Conservation (phyloP, 495 filamentous ascomycete genomes). For the Tricharina praecox region DNA sequence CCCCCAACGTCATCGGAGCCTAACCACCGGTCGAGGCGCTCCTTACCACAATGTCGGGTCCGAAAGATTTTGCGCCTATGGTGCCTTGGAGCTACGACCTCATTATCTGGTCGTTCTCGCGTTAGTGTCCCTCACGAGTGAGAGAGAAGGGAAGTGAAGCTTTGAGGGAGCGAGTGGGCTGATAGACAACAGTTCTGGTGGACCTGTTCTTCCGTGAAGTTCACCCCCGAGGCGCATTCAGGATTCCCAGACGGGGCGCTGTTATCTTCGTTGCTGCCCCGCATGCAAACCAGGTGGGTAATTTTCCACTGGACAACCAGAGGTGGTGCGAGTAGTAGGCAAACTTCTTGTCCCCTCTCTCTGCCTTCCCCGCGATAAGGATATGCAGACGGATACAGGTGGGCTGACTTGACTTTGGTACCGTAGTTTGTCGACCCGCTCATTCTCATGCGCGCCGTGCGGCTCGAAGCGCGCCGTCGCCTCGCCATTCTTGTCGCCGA, state of each 20-base stretch:
- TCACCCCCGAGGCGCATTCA: conserved; percentile 84
- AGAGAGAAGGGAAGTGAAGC: conserved; percentile 32
- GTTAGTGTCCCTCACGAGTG: conserved; percentile 27
- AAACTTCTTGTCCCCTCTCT: no score
- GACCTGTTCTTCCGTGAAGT: conserved; percentile 98
- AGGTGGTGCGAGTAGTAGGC: no score
- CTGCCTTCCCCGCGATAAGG: no score
- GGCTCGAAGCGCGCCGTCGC: conserved; percentile 68
- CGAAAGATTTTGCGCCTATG: conserved; percentile 36
- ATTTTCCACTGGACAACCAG: no score
- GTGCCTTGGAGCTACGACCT: conserved; percentile 50
- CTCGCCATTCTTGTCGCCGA: conserved; percentile 86
- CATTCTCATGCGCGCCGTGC: conserved; percentile 76
- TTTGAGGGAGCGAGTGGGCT: no score
- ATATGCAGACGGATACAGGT: no score
- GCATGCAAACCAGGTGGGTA: conserved; percentile 82
- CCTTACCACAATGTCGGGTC: conserved; percentile 14
- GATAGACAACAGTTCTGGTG: conserved; percentile 77
- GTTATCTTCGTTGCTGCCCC: conserved; percentile 96
- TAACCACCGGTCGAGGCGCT: no score
- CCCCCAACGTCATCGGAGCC: no score
- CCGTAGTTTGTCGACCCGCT: conserved; percentile 93
- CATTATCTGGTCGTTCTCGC: conserved; percentile 51
- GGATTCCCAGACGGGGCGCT: conserved; percentile 69
- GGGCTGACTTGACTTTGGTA: no score